Conservation (phyloP, 2,329 filamentous ascomycete genomes). For the Colletotrichum viniferum region DNA sequence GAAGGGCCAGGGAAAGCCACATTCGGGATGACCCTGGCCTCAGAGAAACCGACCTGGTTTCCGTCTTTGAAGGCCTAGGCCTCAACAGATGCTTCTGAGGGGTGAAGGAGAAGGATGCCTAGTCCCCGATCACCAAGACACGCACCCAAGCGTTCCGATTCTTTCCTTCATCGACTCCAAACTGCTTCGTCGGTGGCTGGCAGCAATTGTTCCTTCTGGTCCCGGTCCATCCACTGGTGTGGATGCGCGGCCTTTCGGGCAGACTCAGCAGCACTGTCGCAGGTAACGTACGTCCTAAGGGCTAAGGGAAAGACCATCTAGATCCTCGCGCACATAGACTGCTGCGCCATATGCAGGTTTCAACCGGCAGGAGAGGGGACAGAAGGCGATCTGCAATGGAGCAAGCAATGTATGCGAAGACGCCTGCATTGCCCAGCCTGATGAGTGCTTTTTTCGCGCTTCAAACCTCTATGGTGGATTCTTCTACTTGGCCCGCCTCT, state of each 20-base stretch:
- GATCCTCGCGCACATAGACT: neutral
- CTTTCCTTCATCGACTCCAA: neutral
- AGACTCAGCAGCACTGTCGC: neutral
- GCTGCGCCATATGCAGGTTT: neutral
- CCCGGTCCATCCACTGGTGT: neutral
- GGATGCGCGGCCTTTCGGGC: neutral
- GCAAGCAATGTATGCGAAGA: neutral
- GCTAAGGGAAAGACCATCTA: neutral
- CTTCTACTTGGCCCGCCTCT: neutral
- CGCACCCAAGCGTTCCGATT: neutral
- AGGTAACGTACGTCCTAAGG: neutral
- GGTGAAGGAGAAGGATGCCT: neutral
- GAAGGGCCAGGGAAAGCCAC: neutral
- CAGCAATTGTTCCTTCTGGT: neutral
- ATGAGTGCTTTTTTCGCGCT: neutral
- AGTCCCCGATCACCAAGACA: neutral
- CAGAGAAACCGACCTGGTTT: neutral
- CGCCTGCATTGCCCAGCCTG: neutral
- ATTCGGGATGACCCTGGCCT: neutral
- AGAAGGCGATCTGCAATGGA: conserved; percentile 2
- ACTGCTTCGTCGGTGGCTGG: neutral
- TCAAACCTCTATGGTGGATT: neutral
- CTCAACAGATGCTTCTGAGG: neutral
- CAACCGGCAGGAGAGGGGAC: neutral
- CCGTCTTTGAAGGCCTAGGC: neutral